Conservation (phyloP, 1,284 basidiomycete genomes). For the Tilletia walkeri region DNA sequence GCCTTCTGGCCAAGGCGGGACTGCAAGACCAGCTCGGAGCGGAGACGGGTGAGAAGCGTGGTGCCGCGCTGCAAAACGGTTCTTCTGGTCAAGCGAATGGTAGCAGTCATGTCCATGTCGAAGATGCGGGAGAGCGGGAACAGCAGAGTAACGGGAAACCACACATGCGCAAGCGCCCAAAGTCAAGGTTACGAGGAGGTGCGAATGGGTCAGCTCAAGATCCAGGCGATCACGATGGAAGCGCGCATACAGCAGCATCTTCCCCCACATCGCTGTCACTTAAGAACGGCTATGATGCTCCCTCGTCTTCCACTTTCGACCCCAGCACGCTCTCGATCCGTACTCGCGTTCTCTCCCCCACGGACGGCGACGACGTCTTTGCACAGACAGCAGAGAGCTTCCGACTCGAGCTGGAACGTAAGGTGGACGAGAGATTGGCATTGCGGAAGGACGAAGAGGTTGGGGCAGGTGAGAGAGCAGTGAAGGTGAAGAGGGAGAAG, state of each 20-base stretch:
- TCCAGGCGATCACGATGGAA: not conserved
- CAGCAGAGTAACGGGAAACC: not conserved
- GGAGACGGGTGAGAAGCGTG: not conserved
- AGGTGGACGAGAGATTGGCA: not conserved
- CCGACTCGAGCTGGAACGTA: conserved; percentile 1
- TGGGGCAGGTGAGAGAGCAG: no score
- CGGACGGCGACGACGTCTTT: not conserved
- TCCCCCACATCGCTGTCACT: not conserved
- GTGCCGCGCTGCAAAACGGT: no score
- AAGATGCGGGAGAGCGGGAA: not conserved
- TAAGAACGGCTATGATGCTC: not conserved
- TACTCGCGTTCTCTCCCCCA: not conserved
- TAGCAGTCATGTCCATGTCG: no score
- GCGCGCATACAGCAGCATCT: not conserved
- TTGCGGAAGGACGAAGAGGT: not conserved
- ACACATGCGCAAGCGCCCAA: not conserved
- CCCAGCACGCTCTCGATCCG: not conserved
- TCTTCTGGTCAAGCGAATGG: no score
- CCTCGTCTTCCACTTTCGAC: not conserved
- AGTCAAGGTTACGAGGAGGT: not conserved
- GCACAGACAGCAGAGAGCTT: not conserved
- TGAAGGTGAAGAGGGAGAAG: no score
- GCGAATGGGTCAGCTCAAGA: no score
- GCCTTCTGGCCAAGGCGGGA: not conserved
- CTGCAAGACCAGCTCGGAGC: not conserved